These are phyloP conservation scores for Dactylellina drechsleri DNA, from an alignment of 2,329 filamentous ascomycete genomes.

Conservation along the genomic window DNA sequence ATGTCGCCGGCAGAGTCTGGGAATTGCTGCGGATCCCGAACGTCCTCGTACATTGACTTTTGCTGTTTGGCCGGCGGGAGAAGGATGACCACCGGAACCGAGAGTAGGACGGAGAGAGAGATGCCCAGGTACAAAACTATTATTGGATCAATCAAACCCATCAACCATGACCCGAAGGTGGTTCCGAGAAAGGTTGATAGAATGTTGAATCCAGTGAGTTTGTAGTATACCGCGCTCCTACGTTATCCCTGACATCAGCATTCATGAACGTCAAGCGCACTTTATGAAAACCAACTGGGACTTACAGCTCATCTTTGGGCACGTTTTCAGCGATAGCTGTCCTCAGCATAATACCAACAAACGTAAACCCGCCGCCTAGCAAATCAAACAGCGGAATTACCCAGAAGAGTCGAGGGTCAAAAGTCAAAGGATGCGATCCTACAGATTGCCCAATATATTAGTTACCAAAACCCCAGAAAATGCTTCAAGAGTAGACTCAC, in stretches of 20 bases:
- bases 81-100: conserved; percentile 39
- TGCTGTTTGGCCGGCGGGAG: conserved; percentile 10
- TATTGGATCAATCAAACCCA: conserved; percentile 34
- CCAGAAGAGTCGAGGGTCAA: conserved; percentile 48
- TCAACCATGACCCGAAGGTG: conserved; percentile 40
- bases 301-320: conserved; percentile 51
- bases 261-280: neutral
- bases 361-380: conserved; percentile 45
- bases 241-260: neutral
- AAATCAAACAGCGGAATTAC: conserved; percentile 45
- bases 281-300: neutral
- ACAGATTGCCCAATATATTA: neutral
- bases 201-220: conserved; percentile 45
- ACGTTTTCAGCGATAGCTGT: conserved; percentile 50
- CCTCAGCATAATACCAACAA: conserved; percentile 50
- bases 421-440: conserved; percentile 44
- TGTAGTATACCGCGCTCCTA: conserved; percentile 46
- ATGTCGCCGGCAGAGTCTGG: conserved; percentile 20
- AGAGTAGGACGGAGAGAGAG: conserved; percentile 22
- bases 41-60: conserved; percentile 41
- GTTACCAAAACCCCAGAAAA: neutral
- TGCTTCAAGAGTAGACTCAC: neutral
- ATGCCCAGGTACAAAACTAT: conserved; percentile 41
- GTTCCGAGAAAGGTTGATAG: conserved; percentile 44
- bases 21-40: conserved; percentile 15